Base-by-base conservation (phyloP, 441 rosid genomes). In the Codiaeum variegatum region DNA sequence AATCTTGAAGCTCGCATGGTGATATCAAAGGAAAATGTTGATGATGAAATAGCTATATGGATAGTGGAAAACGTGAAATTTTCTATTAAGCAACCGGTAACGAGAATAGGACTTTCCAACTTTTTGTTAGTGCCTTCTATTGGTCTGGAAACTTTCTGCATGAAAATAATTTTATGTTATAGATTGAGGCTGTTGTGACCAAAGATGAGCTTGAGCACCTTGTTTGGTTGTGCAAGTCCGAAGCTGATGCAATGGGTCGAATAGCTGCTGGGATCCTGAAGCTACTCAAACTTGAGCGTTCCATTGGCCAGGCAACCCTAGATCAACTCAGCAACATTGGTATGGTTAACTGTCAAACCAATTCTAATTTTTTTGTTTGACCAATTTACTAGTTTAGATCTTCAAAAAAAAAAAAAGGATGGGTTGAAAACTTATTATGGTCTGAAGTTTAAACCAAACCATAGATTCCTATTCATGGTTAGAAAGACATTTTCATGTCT, bases 261-360 rank as follows among this genome's bases (percentile, higher is more conserved):
- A 86, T 93, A 75, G 83, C 89, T 59, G 99, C 98, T 52, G 96
- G 96, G 64, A 75, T 95, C 75, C 80, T 95, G 81, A 87, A 90
- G 76, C 80, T 92, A 73, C 89, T 95, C 76, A 92, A 90, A 84
- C 88, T 95, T 70, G 99, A 95, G 77, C 79, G 72, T 59, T 86
- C 98, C 7, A 77, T 95, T 67, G 99, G 99, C 65, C 94, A 84
- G 75, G 84, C 87, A 32, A 83, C 96, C 77, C 80, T 95, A 16
- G 78, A 92, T 81, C 95, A 95, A 79, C 93, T 95, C 56, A 88
- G 90, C 93, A 95, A 89, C 82, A 92, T 95, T 31, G 99, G 99
- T 95, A 88, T 67, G 81, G 61, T 69, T 65, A n/a, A 66, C 60
- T 65, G 51, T 38, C 58, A 31, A 7, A 58, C 32, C 2, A 64